Percentiles rank a stretch among this genome's conserved stretches.
Evolutionary conservation across 768 basidiomycete genomes (phyloP).

Genomic region (Suillus sp.): DNA sequence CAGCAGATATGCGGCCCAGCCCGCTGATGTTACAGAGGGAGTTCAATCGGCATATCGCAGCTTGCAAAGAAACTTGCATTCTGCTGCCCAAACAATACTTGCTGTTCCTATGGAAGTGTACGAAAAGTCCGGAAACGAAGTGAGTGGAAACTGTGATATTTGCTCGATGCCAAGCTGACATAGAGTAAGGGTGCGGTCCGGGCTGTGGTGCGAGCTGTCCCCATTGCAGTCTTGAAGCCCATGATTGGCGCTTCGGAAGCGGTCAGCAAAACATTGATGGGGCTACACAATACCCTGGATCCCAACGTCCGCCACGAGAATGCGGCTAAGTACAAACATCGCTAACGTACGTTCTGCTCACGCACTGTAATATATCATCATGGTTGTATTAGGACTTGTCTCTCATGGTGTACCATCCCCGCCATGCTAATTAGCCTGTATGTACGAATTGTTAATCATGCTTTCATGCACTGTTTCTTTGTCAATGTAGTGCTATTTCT

Average conservation of each 20-base stretch:
- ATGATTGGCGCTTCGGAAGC: slow-evolving; percentile 99
- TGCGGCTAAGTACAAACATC: slow-evolving; percentile 93
- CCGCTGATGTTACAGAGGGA: slow-evolving; percentile 80
- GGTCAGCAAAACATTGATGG: slow-evolving; percentile 92
- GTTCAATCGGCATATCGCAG: slow-evolving; percentile 91
- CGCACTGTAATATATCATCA: slow-evolving; percentile 25
- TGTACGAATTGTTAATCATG: background rate
- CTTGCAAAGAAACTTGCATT: slow-evolving; percentile 81
- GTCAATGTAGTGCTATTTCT: background rate
- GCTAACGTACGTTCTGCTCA: slow-evolving; percentile 39
- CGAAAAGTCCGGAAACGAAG: slow-evolving; percentile 91
- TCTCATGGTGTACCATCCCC: background rate
- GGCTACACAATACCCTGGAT: slow-evolving; percentile 91
- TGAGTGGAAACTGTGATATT: slow-evolving; percentile 34
- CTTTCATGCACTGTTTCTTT: background rate
- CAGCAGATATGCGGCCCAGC: slow-evolving; percentile 93
- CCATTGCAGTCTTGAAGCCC: slow-evolving; percentile 94
- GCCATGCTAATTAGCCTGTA: background rate
- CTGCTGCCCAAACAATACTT: slow-evolving; percentile 96
- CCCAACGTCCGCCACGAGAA: slow-evolving; percentile 80
- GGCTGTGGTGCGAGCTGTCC: slow-evolving; percentile 94
- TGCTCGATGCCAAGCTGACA: background rate
- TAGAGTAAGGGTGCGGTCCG: slow-evolving; percentile 78
- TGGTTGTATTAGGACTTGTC: slow-evolving; percentile 7
- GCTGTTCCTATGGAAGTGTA: slow-evolving; percentile 99